A percentile compares a stretch with the other conserved stretches of the same genome.
phyloP scores from a whole-genome alignment of 139 green algal species.

The Coccomyxa sp. region DNA sequence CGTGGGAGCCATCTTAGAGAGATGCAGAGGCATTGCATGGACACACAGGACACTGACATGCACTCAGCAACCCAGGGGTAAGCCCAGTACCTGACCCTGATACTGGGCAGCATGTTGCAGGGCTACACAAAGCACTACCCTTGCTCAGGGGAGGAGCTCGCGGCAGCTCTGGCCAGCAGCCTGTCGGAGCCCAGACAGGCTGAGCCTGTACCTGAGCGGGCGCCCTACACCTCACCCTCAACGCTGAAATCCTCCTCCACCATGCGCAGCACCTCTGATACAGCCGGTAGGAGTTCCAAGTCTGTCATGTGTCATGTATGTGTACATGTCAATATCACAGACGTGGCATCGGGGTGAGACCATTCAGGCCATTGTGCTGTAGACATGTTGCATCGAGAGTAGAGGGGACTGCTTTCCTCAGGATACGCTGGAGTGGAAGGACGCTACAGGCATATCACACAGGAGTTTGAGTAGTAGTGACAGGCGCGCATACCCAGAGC shows the following conservation, averaged over 20 bases:
- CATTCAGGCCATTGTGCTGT: too few species aligned
- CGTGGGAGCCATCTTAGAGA: not conserved
- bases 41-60: too few species aligned
- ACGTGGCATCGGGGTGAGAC: too few species aligned
- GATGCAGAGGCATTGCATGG: too few species aligned
- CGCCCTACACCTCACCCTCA: not conserved
- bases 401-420: too few species aligned
- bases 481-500: too few species aligned
- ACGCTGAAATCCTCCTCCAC: not conserved
- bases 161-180: not conserved
- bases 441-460: too few species aligned
- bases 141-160: not conserved
- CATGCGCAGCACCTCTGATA: not conserved
- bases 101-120: not conserved
- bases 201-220: not conserved
- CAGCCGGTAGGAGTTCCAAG: not conserved
- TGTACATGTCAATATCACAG: too few species aligned
- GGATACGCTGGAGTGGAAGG: too few species aligned
- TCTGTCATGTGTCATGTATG: too few species aligned
- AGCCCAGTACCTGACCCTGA: not conserved
- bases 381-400: too few species aligned
- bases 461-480: too few species aligned
- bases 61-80: not conserved
- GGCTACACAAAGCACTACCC: not conserved
- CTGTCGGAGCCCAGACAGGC: not conserved